Conservation (phyloP, 2,329 filamentous ascomycete genomes). For the Penicillium sp. region DNA sequence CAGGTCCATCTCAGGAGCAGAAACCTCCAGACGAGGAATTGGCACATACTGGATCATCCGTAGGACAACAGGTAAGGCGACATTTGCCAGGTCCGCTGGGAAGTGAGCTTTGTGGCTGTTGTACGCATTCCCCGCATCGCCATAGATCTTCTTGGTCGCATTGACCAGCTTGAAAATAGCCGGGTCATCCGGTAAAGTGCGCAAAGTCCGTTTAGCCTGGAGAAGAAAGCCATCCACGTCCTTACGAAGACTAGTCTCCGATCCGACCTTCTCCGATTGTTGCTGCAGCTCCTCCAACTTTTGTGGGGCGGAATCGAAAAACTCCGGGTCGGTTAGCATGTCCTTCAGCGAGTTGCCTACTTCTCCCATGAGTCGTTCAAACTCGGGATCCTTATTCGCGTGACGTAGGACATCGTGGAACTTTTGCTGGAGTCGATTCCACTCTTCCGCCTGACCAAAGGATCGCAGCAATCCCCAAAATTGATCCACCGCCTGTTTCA, state of each 20-base stretch:
- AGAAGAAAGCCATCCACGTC: conserved; percentile 72
- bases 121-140: conserved; percentile 67
- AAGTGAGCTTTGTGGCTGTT: conserved; percentile 68
- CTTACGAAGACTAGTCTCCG: conserved; percentile 65
- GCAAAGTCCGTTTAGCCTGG: conserved; percentile 66
- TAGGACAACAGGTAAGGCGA: conserved; percentile 77
- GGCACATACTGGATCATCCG: conserved; percentile 81
- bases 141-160: conserved; percentile 66
- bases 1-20: conserved; percentile 78
- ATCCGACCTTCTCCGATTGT: conserved; percentile 59
- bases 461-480: conserved; percentile 79
- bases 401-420: conserved; percentile 72
- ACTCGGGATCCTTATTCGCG: conserved; percentile 74
- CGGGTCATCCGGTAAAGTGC: conserved; percentile 68
- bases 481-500: conserved; percentile 73
- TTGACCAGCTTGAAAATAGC: conserved; percentile 69
- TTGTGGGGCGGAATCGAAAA: conserved; percentile 73
- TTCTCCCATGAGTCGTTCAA: conserved; percentile 73
- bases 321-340: conserved; percentile 80
- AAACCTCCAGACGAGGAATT: conserved; percentile 85
- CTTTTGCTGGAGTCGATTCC: conserved; percentile 69
- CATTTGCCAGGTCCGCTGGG: conserved; percentile 71
- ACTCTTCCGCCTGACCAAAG: conserved; percentile 72
- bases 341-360: conserved; percentile 73
- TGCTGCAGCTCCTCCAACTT: conserved; percentile 61